Conservation (phyloP, 768 basidiomycete genomes). For the Tricholoma bakamatsutake region DNA sequence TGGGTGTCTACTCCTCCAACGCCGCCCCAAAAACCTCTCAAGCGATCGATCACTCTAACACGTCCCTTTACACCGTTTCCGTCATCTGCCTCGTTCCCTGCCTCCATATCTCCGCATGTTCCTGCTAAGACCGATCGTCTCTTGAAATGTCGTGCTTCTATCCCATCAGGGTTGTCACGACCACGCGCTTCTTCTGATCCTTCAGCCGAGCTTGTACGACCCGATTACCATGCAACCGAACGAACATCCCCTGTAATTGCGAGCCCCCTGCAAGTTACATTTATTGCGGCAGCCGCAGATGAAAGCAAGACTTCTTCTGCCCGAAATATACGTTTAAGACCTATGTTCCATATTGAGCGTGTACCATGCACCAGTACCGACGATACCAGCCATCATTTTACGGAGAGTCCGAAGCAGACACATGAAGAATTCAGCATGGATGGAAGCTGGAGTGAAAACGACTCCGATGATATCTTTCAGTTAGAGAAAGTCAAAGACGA, state of each 20-base stretch:
- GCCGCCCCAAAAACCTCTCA: slow-evolving; percentile 39
- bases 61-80: slow-evolving; percentile 27
- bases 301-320: not conserved
- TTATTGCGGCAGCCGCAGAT: slow-evolving; percentile 3
- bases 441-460: slow-evolving; percentile 23
- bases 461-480: slow-evolving; percentile 22
- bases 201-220: not conserved
- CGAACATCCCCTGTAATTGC: not conserved
- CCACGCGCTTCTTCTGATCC: slow-evolving; percentile 14
- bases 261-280: slow-evolving; percentile 1
- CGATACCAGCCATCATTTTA: slow-evolving; percentile 17
- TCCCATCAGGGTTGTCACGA: slow-evolving; percentile 29
- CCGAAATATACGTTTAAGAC: slow-evolving; percentile 13
- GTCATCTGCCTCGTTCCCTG: slow-evolving; percentile 43
- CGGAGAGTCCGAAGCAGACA: slow-evolving; percentile 11
- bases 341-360: slow-evolving; percentile 29
- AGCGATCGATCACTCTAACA: slow-evolving; percentile 30
- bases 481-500: slow-evolving; percentile 38
- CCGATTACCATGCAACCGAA: not conserved
- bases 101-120: slow-evolving; percentile 28
- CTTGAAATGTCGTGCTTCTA: slow-evolving; percentile 35
- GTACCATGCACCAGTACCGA: slow-evolving; percentile 24
- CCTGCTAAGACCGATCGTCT: slow-evolving; percentile 13
- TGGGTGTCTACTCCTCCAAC: slow-evolving; percentile 59
- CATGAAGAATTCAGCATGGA: slow-evolving; percentile 18